Base-by-base conservation (phyloP, 2,329 filamentous ascomycete genomes). In the Monosporascus ibericus region DNA sequence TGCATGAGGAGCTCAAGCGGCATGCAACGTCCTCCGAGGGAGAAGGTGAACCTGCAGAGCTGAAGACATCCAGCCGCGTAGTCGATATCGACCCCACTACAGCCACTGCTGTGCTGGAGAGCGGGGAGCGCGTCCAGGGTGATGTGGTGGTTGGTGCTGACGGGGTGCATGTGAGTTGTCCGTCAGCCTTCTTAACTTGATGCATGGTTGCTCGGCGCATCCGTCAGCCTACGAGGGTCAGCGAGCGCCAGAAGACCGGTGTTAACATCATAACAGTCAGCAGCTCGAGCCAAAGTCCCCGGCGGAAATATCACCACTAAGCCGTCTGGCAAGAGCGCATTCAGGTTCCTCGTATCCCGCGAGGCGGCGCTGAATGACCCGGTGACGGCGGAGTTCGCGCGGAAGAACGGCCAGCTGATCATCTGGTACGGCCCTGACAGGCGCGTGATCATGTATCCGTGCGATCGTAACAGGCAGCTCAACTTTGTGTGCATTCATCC, bases 401-500 rank as follows among this genome's bases (percentile, higher is more conserved):
- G 66, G 38, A 55, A 59, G 5, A 48, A 60, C 5, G 63, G 65
- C 42, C 56, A 64, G 15, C 55, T 75, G 17, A 58, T 56, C 0
- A 68, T 78, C 36, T 76, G 72, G 70, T 72, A 66, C 49, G 71
- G 66, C 0, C 49, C 62, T 0, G 74, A 78, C 49, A 63, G 73
- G 18, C 66, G 76, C 17, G 55, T 79, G 3, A 68, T 79, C 48
- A 69, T 76, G 62, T 79, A 79, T 55, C 75, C 76, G 0, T 77
- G 73, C 57, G 68, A 68, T 6, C 56, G 73, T 49, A 76, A 77
- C 51, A 62, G 67, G 8, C 57, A 68, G 11, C 62, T 78, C 49
- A 79, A 79, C 59, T 74, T 81, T 56, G 75, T 78, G 1, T 74
- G 71, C 42, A 75, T 82, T 15, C 77, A 82, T 52, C 78, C 79